phyloP scores from a whole-genome alignment of 352 stramenopile species.

The Globisporangium barbulae region DNA sequence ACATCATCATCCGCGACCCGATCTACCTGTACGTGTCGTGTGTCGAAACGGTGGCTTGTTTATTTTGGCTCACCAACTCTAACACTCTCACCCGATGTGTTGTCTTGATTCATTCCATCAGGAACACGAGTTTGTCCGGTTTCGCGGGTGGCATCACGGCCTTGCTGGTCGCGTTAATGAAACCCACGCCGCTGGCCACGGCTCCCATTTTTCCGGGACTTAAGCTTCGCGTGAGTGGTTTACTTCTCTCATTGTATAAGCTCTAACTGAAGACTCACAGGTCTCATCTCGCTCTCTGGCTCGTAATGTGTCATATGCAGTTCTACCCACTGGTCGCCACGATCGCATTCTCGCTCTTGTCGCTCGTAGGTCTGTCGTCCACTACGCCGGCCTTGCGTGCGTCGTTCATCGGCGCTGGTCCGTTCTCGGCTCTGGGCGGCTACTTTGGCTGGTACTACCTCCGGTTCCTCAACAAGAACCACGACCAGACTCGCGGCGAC shows the following conservation, averaged over 20 bases:
- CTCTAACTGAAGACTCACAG: neutral
- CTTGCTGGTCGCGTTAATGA: slow-evolving; percentile 80
- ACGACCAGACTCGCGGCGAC: slow-evolving; percentile 65
- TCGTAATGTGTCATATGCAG: slow-evolving; percentile 19
- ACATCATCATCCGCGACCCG: slow-evolving; percentile 79
- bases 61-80: neutral
- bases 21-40: slow-evolving; percentile 60
- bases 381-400: slow-evolving; percentile 34
- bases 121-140: slow-evolving; percentile 65
- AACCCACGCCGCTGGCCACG: slow-evolving; percentile 57
- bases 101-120: slow-evolving; percentile 14
- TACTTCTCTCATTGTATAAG: neutral
- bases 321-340: slow-evolving; percentile 64
- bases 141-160: slow-evolving; percentile 78
- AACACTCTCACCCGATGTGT: neutral
- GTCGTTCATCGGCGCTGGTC: slow-evolving; percentile 61
- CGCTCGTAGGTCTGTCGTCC: slow-evolving; percentile 38
- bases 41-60: slow-evolving; percentile 6
- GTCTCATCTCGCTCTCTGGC: neutral
- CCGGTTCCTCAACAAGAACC: slow-evolving; percentile 80
- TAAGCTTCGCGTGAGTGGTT: slow-evolving; percentile 54
- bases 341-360: slow-evolving; percentile 48
- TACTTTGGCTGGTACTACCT: slow-evolving; percentile 88
- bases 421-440: slow-evolving; percentile 67
- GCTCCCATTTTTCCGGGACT: slow-evolving; percentile 49